phyloP scores from a whole-genome alignment of 2,329 filamentous ascomycete genomes.

The Penicillium sp. region DNA sequence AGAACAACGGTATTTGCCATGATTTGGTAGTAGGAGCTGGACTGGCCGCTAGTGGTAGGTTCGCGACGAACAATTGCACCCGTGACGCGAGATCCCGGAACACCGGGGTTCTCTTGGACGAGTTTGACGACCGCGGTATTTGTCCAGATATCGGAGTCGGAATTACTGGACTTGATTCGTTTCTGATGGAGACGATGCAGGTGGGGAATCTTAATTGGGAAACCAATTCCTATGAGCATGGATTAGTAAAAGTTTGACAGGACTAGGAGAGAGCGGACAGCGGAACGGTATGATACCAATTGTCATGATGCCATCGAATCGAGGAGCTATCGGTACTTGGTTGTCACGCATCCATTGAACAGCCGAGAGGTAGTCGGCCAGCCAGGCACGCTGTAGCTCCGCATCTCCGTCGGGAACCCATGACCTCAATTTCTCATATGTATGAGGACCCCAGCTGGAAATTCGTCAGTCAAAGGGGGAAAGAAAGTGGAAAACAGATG shows the following conservation, averaged over 20 bases:
- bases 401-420: slow-evolving; percentile 33
- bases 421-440: slow-evolving; percentile 25
- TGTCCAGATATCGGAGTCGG: slow-evolving; percentile 23
- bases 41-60: not conserved
- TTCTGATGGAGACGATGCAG: slow-evolving; percentile 25
- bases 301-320: slow-evolving; percentile 35
- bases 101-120: slow-evolving; percentile 22
- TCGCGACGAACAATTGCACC: slow-evolving; percentile 27
- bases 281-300: slow-evolving; percentile 20
- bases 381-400: slow-evolving; percentile 29
- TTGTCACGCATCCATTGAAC: slow-evolving; percentile 36
- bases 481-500: not conserved
- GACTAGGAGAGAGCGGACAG: not conserved
- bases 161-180: slow-evolving; percentile 23
- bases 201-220: slow-evolving; percentile 30
- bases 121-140: slow-evolving; percentile 27
- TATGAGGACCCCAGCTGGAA: slow-evolving; percentile 29
- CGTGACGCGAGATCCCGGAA: slow-evolving; percentile 25
- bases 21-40: slow-evolving; percentile 19
- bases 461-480: not conserved
- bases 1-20: slow-evolving; percentile 26
- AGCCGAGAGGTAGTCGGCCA: slow-evolving; percentile 30
- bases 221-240: slow-evolving; percentile 27
- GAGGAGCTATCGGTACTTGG: slow-evolving; percentile 25
- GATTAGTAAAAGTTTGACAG: not conserved